These are phyloP conservation scores for Globisporangium splendens DNA, from an alignment of 352 stramenopile genomes.

Conservation along the genomic window DNA sequence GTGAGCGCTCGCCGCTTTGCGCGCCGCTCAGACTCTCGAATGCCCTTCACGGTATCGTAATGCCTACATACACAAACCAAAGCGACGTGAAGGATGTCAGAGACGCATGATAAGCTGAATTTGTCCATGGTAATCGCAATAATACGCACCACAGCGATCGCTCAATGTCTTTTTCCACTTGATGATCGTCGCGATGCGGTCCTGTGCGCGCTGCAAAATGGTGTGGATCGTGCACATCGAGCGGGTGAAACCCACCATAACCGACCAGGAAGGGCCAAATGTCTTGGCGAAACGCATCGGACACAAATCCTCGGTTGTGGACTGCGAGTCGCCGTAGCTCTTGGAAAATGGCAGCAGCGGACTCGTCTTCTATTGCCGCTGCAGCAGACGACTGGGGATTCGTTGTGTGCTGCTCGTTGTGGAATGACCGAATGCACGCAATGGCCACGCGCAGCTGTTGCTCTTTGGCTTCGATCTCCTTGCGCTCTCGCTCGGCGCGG, in stretches of 20 bases:
- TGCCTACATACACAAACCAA: constrained; percentile 31
- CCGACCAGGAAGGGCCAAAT: constrained; percentile 68
- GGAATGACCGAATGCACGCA: constrained; percentile 16
- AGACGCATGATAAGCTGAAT: too few species aligned
- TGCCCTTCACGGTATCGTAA: constrained; percentile 57
- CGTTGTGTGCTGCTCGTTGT: constrained; percentile 9
- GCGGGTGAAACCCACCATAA: constrained; percentile 12
- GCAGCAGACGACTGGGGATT: not conserved
- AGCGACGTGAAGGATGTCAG: not conserved
- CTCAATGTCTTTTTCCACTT: constrained; percentile 85
- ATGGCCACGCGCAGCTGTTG: constrained; percentile 35
- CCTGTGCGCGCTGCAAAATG: constrained; percentile 11
- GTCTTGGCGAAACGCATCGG: constrained; percentile 45
- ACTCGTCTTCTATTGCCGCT: constrained; percentile 17
- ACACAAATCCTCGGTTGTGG: constrained; percentile 47
- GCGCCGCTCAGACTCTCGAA: constrained; percentile 63
- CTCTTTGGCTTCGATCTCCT: constrained; percentile 51
- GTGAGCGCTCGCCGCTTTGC: constrained; percentile 57
- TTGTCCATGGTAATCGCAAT: not conserved
- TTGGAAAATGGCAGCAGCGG: constrained; percentile 29
- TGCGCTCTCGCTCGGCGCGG: constrained; percentile 33
- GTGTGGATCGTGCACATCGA: constrained; percentile 9
- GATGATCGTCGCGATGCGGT: constrained; percentile 55
- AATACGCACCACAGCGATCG: constrained; percentile 59
- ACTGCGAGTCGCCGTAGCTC: constrained; percentile 64